Conservation (phyloP, 139 green algal species). For the Auxenochlorella pyrenoidosa region DNA sequence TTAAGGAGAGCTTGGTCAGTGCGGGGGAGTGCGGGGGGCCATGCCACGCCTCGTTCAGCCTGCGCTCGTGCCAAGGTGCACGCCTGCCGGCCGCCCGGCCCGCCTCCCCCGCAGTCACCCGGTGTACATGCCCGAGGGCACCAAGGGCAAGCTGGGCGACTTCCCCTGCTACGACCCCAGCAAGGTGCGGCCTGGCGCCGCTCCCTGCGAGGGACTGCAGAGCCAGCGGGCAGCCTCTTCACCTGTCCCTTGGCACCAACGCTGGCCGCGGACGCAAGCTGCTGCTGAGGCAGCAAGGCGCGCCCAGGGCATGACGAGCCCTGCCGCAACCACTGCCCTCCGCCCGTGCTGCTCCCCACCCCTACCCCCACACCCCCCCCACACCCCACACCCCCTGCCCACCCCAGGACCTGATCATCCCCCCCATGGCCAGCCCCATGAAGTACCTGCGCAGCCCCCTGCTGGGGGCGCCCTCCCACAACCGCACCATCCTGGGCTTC, state of each 20-base stretch:
- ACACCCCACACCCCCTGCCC: background rate
- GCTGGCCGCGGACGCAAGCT: no score
- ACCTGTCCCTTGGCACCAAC: no score
- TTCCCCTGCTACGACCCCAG: slow-evolving; percentile 48
- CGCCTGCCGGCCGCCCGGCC: no score
- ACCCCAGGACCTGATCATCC: background rate
- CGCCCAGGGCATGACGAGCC: no score
- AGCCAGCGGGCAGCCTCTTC: no score
- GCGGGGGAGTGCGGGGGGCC: no score
- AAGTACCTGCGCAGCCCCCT: background rate
- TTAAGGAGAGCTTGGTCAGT: background rate
- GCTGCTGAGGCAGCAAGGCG: no score
- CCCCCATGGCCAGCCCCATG: background rate
- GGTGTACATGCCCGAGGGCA: slow-evolving; percentile 27
- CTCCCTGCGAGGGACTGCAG: no score
- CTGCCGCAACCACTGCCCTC: no score
- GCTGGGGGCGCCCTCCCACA: background rate
- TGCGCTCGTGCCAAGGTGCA: no score
- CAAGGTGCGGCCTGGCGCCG: slow-evolving; percentile 12
- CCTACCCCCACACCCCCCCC: background rate
- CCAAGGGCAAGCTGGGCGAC: slow-evolving; percentile 22
- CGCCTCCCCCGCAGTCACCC: slow-evolving; percentile 14
- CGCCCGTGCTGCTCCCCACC: no score
- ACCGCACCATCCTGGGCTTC: slow-evolving; percentile 2
- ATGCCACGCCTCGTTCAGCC: no score